A percentile compares a stretch with the other conserved stretches of the same genome.
phyloP scores from a whole-genome alignment of 306 rosid genomes.

The Trichosanthes truncata region DNA sequence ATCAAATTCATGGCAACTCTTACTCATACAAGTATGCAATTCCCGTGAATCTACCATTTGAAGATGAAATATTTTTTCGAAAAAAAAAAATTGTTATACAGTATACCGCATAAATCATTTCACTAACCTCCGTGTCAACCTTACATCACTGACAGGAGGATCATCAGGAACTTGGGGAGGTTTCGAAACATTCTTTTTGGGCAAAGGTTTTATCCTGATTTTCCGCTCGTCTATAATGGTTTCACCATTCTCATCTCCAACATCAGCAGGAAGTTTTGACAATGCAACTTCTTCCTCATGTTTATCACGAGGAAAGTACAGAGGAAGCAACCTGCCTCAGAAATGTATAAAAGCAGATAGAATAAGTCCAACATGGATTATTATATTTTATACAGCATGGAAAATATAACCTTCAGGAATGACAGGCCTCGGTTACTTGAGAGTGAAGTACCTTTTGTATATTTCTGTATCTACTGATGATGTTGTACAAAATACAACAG shows the following conservation, averaged over 20 bases:
- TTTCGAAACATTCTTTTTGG: constrained; percentile 42
- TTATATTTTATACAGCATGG: not conserved
- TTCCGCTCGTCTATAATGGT: constrained; percentile 87
- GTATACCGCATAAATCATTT: not conserved
- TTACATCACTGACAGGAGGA: constrained; percentile 68
- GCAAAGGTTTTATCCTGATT: constrained; percentile 93
- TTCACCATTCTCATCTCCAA: constrained; percentile 99
- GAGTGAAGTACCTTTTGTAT: constrained; percentile 61
- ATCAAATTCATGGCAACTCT: constrained; percentile 1
- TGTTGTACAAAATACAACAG: constrained; percentile 88
- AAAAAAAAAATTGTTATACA: not conserved
- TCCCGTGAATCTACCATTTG: not conserved
- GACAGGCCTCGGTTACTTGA: not conserved
- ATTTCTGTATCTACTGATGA: constrained; percentile 79
- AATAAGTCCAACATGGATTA: not conserved
- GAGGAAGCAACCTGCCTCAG: constrained; percentile 74
- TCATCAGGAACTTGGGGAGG: constrained; percentile 46
- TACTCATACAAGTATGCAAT: not conserved
- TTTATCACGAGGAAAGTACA: constrained; percentile 92
- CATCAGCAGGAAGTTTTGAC: constrained; percentile 90
- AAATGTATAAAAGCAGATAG: not conserved
- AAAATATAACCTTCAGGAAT: not conserved
- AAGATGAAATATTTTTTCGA: not conserved
- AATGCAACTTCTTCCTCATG: constrained; percentile 90
- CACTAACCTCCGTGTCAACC: constrained; percentile 63